Evolutionary conservation across 2,329 filamentous ascomycete genomes (phyloP).

Genomic region (Neopestalotiopsis rosae): DNA sequence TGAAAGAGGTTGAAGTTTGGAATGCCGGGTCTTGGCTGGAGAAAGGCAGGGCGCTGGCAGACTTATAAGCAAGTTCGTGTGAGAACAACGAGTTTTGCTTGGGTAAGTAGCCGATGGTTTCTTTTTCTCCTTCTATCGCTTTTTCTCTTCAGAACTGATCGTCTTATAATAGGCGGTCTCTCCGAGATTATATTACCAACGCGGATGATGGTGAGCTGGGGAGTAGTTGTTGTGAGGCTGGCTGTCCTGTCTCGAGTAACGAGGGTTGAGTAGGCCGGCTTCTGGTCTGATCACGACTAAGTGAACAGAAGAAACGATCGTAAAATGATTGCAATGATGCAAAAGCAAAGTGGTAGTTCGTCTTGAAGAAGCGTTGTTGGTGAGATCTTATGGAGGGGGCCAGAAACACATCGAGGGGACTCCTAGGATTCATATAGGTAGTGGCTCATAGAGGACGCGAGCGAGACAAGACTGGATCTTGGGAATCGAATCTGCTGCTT

Average conservation of each 20-base stretch:
- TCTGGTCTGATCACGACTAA: constrained; percentile 9
- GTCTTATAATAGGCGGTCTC: constrained; percentile 20
- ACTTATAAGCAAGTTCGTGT: constrained; percentile 6
- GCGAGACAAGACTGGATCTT: constrained; percentile 17
- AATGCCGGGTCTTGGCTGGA: not conserved
- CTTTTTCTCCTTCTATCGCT: constrained; percentile 7
- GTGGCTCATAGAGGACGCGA: constrained; percentile 7
- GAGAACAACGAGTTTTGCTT: constrained; percentile 2
- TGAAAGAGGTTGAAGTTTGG: not conserved
- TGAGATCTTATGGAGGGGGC: constrained; percentile 26
- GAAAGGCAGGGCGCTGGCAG: not conserved
- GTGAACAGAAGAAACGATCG: constrained; percentile 13
- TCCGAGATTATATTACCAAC: constrained; percentile 8
- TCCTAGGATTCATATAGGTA: constrained; percentile 30
- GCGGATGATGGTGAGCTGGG: not conserved
- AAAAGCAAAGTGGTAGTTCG: constrained; percentile 4
- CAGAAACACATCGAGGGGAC: constrained; percentile 28
- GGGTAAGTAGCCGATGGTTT: not conserved
- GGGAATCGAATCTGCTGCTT: constrained; percentile 6
- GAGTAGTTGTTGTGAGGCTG: constrained; percentile 14
- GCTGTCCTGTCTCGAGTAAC: not conserved
- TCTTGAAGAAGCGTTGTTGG: constrained; percentile 1
- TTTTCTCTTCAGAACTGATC: constrained; percentile 17
- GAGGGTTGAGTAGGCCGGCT: not conserved
- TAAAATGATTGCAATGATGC: constrained; percentile 18